Evolutionary conservation across 169 alveolate species (phyloP).

Genomic region (Babesia divergens): DNA sequence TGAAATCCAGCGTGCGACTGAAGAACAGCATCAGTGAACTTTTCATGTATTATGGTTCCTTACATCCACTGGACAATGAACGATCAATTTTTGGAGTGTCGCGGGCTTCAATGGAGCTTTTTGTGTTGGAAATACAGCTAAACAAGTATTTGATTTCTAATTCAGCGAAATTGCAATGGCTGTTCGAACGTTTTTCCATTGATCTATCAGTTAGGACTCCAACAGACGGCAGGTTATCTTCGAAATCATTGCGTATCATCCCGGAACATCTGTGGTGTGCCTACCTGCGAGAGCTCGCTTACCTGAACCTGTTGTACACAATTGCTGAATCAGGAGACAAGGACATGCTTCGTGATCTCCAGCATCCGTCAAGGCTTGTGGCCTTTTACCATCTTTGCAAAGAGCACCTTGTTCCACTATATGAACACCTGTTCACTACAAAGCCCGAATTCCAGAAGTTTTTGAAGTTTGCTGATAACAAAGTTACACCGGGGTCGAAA

Average conservation of each 20-base stretch:
- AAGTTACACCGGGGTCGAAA: background rate
- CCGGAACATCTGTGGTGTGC: constrained; percentile 75
- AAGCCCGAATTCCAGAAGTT: constrained; percentile 59
- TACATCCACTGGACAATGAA: constrained; percentile 28
- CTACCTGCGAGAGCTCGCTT: constrained; percentile 71
- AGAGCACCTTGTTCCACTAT: constrained; percentile 57
- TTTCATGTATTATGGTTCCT: constrained; percentile 54
- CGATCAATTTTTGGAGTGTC: constrained; percentile 45
- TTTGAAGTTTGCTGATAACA: constrained; percentile 19
- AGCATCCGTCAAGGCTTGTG: constrained; percentile 75
- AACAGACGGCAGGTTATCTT: constrained; percentile 14
- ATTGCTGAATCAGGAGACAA: constrained; percentile 62
- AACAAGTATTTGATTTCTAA: constrained; percentile 58
- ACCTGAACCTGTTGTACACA: constrained; percentile 72
- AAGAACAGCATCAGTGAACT: constrained; percentile 70
- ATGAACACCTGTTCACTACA: constrained; percentile 40
- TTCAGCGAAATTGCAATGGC: constrained; percentile 52
- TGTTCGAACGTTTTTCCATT: constrained; percentile 71
- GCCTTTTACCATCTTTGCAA: constrained; percentile 74
- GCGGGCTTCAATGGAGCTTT: constrained; percentile 61
- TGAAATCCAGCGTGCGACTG: constrained; percentile 71
- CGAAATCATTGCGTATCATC: constrained; percentile 17
- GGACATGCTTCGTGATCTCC: constrained; percentile 36
- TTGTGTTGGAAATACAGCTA: constrained; percentile 51
- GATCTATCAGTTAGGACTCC: constrained; percentile 27